Evolutionary conservation across 2,329 filamentous ascomycete species (phyloP), one percentile per base, ranked within the genome.

Genomic region (Graphilbum ipis-grandicollis): DNA sequence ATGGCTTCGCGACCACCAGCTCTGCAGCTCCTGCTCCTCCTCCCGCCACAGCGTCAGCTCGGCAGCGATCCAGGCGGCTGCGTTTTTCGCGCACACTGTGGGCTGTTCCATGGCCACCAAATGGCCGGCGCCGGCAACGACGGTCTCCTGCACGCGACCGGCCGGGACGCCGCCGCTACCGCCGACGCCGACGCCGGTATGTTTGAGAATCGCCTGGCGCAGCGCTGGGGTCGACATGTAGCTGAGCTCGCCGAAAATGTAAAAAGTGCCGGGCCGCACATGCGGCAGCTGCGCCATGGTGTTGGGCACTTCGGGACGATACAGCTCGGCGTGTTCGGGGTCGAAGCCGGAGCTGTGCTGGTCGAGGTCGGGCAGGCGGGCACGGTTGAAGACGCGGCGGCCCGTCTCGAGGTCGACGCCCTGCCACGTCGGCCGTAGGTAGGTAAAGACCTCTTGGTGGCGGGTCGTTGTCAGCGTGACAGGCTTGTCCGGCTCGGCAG

Each of bases 381-480:
- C 48, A 1, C 52, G 55, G 38, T 63, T 52, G 8, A 68, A 41
- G 22, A 66, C 41, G 12, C 53, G 51, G 17, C 58, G 41, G 5
- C 45, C 60, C 12, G 42, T 48, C 5, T 54, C 44, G 0, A 48
- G 36, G 41, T 59, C 55, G 34, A 58, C 53, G 43, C 60, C 60
- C 8, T 58, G 55, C 52, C 56, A 71, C 40, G 69, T 68, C 0
- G 75, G 70, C 0, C 79, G 68, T 44, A 81, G 57, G 52, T 79
- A 90, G 1, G 76, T 84, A 49, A 83, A 77, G 39, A 90, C 79
- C 59, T 93, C 84, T 51, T 93, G 83, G 53, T 93, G 80, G 48
- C 86, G 84, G 1, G 83, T 78, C 1, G 88, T 96, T 2, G 71
- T 70, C 3, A 90, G 64, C 0, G 83, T 88, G 1, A 85, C 47